Percentiles rank a stretch among this genome's conserved stretches.
These are phyloP conservation scores for Epicoccum nigrum DNA, from an alignment of 2,329 filamentous ascomycete genomes.

Conservation along the genomic window DNA sequence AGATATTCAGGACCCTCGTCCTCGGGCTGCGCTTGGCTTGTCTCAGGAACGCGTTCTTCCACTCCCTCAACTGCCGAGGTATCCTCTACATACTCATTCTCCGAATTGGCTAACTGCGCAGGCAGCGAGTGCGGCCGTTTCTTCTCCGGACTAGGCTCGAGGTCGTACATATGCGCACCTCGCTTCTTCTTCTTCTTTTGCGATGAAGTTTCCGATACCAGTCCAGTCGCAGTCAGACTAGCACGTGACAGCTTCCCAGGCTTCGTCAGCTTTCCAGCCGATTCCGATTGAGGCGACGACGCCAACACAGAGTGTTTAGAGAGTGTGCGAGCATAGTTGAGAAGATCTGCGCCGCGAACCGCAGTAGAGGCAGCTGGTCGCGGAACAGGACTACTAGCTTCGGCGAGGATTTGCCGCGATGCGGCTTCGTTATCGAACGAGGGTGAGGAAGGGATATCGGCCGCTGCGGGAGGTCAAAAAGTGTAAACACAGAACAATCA, in stretches of 20 bases:
- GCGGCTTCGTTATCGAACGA: conserved; percentile 25
- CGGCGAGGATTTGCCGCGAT: conserved; percentile 31
- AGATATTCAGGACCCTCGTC: neutral
- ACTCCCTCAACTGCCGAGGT: too few relatives aligned
- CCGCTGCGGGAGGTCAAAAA: neutral
- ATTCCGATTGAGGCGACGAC: neutral
- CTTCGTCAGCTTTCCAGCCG: neutral
- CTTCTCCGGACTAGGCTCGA: conserved; percentile 6
- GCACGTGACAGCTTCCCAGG: neutral
- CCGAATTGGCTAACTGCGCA: neutral
- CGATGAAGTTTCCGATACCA: neutral
- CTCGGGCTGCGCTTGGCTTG: neutral
- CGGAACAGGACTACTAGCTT: conserved; percentile 18
- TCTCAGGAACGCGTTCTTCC: neutral
- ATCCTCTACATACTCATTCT: neutral
- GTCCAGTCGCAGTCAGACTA: neutral
- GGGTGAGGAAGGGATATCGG: neutral
- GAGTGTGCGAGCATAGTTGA: conserved; percentile 38
- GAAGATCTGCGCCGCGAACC: conserved; percentile 29
- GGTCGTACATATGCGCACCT: conserved; percentile 2
- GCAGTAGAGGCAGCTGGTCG: conserved; percentile 10
- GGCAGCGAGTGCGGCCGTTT: conserved; percentile 1
- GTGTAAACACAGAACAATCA: neutral
- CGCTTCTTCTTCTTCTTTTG: conserved; percentile 6
- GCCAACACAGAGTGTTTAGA: conserved; percentile 10